Evolutionary conservation across 768 basidiomycete genomes (phyloP).

Genomic region (Mycena epipterygia): DNA sequence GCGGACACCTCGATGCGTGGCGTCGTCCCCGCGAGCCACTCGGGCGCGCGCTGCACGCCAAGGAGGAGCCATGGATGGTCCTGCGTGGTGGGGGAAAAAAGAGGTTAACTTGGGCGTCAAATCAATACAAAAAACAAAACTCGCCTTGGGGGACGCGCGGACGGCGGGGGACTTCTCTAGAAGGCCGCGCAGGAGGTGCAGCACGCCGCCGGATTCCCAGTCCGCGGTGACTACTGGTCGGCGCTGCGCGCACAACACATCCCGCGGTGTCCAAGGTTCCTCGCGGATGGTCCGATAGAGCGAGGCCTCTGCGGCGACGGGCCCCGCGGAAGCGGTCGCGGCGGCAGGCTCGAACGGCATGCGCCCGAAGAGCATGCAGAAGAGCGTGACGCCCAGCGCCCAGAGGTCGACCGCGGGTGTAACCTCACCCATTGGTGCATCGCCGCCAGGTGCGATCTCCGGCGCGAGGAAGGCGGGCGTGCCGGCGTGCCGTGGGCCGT

Average conservation of each 20-base stretch:
- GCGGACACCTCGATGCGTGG: slow-evolving; percentile 29
- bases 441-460: slow-evolving; percentile 74
- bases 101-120: too few species aligned
- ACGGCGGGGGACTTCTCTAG: slow-evolving; percentile 11
- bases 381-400: slow-evolving; percentile 97
- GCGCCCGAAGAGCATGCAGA: slow-evolving; percentile 91
- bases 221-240: background rate
- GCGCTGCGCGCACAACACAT: slow-evolving; percentile 14
- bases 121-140: too few species aligned
- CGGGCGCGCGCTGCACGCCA: slow-evolving; percentile 21
- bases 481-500: slow-evolving; percentile 87
- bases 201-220: slow-evolving; percentile 13
- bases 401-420: slow-evolving; percentile 97
- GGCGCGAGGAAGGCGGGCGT: slow-evolving; percentile 98
- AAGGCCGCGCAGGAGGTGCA: slow-evolving; percentile 12
- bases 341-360: slow-evolving; percentile 72
- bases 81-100: background rate
- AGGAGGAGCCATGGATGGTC: slow-evolving; percentile 29
- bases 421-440: slow-evolving; percentile 57
- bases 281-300: slow-evolving; percentile 31
- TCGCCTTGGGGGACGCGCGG: too few species aligned
- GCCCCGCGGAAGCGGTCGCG: slow-evolving; percentile 7
- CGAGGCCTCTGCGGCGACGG: slow-evolving; percentile 12
- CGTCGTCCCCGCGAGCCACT: slow-evolving; percentile 29
- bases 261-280: slow-evolving; percentile 7